Evolutionary conservation across 2,329 filamentous ascomycete genomes (phyloP), one percentile per base, ranked within the genome.

Genomic region (Aaosphaeria arxii): DNA sequence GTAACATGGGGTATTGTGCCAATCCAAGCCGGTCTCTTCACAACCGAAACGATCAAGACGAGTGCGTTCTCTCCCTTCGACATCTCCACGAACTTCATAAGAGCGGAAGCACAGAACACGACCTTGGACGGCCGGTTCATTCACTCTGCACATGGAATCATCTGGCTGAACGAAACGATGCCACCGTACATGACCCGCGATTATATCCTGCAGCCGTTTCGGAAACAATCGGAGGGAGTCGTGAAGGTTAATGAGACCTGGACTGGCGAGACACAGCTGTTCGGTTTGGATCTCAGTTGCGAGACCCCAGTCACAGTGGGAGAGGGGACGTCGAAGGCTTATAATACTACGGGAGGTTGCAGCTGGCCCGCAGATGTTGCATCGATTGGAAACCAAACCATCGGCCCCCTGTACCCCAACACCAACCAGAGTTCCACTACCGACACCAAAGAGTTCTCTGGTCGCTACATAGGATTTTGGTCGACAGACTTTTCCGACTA

Each of bases 1-100:
- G 71, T 84, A 0, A 78, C 80, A 3, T 83, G 78, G 77, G 64
- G 74, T 0, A 52, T 85, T 0, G 83, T 81, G 0, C 82, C 82
- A 0, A 54, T 78, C 0, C 80, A 84, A 55, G 75, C 78, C 29
- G 75, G 79, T n/a, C 73, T 84, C 0, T 77, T 85, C 5, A 4
- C 39, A 11, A 40, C 2, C 3, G 75, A 17, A 11, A 45, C 31
- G 5, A 28, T 35, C 42, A 24, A 3, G 4, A 33, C 4, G 11
- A 11, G 6, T 7, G 2, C 9, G 7, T 17, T 3, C 9, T 7
- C 39, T 7, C 9, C 7, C 24, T 40, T 40, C 17, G 39, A 11
- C 7, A 3, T 7, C 9, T 40, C 39, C 7, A n/a, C 24, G 24
- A 28, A 40, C 17, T 40, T 40, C 24, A 11, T 40, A n/a, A n/a